Evolutionary conservation across 1,284 basidiomycete genomes (phyloP), one percentile per base, ranked within the genome.

Genomic region (Malassezia slooffiae): DNA sequence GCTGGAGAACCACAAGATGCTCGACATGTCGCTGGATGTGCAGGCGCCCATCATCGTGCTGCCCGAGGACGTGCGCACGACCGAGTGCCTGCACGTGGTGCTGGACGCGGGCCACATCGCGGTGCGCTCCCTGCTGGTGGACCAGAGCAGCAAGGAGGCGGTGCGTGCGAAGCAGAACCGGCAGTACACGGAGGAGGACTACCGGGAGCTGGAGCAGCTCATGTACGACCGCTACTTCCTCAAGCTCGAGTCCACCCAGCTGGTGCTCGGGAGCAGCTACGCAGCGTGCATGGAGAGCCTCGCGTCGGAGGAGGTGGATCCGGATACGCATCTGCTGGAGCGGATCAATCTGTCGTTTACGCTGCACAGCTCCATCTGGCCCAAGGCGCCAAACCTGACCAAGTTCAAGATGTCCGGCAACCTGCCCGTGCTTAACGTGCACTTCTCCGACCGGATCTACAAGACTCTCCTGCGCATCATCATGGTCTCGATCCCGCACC

Each of bases 41-140:
- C 87, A 95, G 64, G 89, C 93, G 3, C 93, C 93, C 4, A 82
- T 99, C 65, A 95, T 99, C 68, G 88, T 99, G 56, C 78, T 97
- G 32, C 93, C 93, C 2, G 91, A 97, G 43, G 71, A 73, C 60
- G 79, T 96, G 43, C 83, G 80, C 3, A 78, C 78, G 12, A 77
- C 80, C 47, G 73, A 80, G 26, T 84, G 87, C 70, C 86, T 80
- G 57, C 84, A 95, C 67, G 76, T 97, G 35, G 80, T 99, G 12
- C 77, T 99, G 37, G 93, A 99, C 69, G 93, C 93, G 7, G 93
- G 93, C 60, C 91, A 96, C 69, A 93, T 99, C 55, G 79, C 88
- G 1, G 82, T 99, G 32, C 81, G 84, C 60, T 93, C 88, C 62
- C 79, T 91, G 46, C 76, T 96, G 1, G 91, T 82, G 2, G 80